Evolutionary conservation across 495 filamentous ascomycete species (phyloP).

Genomic region (Penicillium samsonianum): DNA sequence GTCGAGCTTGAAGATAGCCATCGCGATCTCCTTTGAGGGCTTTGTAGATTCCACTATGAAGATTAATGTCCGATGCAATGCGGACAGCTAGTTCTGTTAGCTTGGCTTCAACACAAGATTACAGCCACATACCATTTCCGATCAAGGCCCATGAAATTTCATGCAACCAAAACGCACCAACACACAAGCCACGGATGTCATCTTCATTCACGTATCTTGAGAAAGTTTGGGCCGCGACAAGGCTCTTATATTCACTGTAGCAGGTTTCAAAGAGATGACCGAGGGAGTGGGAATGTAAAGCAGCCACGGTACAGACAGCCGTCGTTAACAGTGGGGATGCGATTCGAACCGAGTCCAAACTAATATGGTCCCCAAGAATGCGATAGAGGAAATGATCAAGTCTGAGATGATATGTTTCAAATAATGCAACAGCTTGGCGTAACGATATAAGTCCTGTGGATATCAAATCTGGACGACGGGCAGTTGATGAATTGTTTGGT

Average conservation of each 20-base stretch:
- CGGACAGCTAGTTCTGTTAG: slow-evolving; percentile 33
- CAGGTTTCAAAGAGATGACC: slow-evolving; percentile 33
- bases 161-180: slow-evolving; percentile 42
- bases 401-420: slow-evolving; percentile 33
- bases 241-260: slow-evolving; percentile 28
- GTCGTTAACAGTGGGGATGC: slow-evolving; percentile 34
- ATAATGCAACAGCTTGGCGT: slow-evolving; percentile 25
- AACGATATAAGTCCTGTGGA: slow-evolving; percentile 23
- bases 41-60: slow-evolving; percentile 35
- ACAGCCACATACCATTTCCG: slow-evolving; percentile 26
- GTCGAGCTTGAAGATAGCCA: slow-evolving; percentile 29
- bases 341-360: slow-evolving; percentile 25
- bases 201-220: slow-evolving; percentile 27
- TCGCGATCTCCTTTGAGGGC: slow-evolving; percentile 31
- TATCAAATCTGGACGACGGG: slow-evolving; percentile 24
- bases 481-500: slow-evolving; percentile 10
- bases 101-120: neutral
- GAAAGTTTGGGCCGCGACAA: slow-evolving; percentile 25
- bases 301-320: slow-evolving; percentile 36
- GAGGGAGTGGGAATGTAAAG: slow-evolving; percentile 30
- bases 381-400: slow-evolving; percentile 42
- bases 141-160: slow-evolving; percentile 36
- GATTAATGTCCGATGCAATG: slow-evolving; percentile 32
- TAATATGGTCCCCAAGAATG: slow-evolving; percentile 34
- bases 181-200: slow-evolving; percentile 36